phyloP scores from a whole-genome alignment of 495 filamentous ascomycete species.

The Penicillium antarcticum region DNA sequence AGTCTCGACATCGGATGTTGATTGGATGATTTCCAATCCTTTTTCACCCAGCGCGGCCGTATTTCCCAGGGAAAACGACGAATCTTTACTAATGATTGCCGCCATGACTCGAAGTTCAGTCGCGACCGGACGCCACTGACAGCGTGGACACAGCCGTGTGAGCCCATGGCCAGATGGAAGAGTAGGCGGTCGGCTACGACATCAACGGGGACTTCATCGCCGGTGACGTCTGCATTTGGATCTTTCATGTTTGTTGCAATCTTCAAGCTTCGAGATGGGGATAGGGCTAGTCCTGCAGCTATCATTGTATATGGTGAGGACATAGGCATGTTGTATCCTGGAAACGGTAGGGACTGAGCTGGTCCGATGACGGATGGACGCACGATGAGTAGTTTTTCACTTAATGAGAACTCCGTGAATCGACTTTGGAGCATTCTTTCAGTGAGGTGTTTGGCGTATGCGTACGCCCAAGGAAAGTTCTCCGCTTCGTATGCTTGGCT shows the following conservation, averaged over 20 bases:
- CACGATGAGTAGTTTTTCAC: slow-evolving; percentile 10
- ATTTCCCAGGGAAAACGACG: slow-evolving; percentile 10
- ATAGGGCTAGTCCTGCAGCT: not conserved
- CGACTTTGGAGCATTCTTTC: slow-evolving; percentile 5
- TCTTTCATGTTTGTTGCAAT: not conserved
- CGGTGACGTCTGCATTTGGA: not conserved
- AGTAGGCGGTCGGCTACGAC: slow-evolving; percentile 16
- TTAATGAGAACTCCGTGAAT: not conserved
- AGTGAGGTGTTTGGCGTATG: slow-evolving; percentile 20
- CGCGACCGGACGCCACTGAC: slow-evolving; percentile 4
- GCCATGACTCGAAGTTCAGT: not conserved
- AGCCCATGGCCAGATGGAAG: slow-evolving; percentile 13
- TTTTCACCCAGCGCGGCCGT: not conserved
- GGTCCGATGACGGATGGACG: slow-evolving; percentile 17
- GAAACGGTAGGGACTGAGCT: slow-evolving; percentile 4
- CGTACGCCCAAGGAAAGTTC: slow-evolving; percentile 15
- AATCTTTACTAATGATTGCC: not conserved
- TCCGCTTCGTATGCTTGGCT: slow-evolving; percentile 1
- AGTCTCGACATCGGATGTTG: slow-evolving; percentile 6
- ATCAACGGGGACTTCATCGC: slow-evolving; percentile 23
- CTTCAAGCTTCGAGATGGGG: not conserved
- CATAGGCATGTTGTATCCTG: slow-evolving; percentile 2
- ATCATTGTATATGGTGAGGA: slow-evolving; percentile 1
- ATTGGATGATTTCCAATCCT: slow-evolving; percentile 10
- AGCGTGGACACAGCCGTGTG: slow-evolving; percentile 10